These are phyloP conservation scores for Cymbopogon flexuosus DNA, from an alignment of 202 grass and related monocot species.

Conservation along the genomic window DNA sequence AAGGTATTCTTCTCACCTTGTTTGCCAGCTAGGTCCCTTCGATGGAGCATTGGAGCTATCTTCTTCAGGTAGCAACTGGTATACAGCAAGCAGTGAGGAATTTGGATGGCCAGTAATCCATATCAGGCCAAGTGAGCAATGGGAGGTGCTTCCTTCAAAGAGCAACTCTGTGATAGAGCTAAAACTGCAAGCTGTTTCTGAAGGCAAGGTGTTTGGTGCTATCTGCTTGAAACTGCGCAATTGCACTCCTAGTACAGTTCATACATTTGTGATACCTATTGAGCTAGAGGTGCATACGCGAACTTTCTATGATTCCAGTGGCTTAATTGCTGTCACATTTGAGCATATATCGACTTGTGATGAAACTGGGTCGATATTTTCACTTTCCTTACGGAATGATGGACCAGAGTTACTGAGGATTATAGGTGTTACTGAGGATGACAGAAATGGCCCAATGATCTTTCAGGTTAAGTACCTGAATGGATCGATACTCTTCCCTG, in stretches of 20 bases:
- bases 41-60: slow-evolving; percentile 34
- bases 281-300: slow-evolving; percentile 62
- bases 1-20: slow-evolving; percentile 58
- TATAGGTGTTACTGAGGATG: slow-evolving; percentile 54
- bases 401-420: slow-evolving; percentile 49
- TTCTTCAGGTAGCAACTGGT: slow-evolving; percentile 57
- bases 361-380: slow-evolving; percentile 49
- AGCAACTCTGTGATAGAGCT: slow-evolving; percentile 52
- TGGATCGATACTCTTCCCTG: slow-evolving; percentile 72
- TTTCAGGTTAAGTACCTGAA: slow-evolving; percentile 68
- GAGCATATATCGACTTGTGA: slow-evolving; percentile 49
- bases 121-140: slow-evolving; percentile 67
- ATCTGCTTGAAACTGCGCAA: slow-evolving; percentile 75
- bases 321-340: slow-evolving; percentile 55
- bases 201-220: slow-evolving; percentile 74
- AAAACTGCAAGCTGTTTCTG: slow-evolving; percentile 53
- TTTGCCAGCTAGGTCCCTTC: slow-evolving; percentile 51
- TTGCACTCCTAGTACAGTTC: slow-evolving; percentile 33
- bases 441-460: slow-evolving; percentile 39
- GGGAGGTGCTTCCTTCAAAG: slow-evolving; percentile 61
- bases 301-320: slow-evolving; percentile 46
- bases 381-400: slow-evolving; percentile 73
- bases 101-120: slow-evolving; percentile 45
- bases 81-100: slow-evolving; percentile 42
- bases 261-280: slow-evolving; percentile 68